phyloP scores from a whole-genome alignment of 2,329 filamentous ascomycete species.

The Arthroderma sp. region DNA sequence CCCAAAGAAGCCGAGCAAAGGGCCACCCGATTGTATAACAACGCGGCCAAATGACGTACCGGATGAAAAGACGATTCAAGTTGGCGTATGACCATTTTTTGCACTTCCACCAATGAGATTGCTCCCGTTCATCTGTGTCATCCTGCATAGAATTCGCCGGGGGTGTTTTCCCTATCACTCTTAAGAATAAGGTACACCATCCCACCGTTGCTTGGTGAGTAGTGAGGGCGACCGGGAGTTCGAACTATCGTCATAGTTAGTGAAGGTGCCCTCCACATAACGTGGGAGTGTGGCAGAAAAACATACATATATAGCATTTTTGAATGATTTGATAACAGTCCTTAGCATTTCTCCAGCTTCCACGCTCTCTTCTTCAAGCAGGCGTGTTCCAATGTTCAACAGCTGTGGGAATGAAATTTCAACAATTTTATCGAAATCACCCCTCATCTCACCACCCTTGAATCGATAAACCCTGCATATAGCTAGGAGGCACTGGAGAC shows the following conservation, averaged over 20 bases:
- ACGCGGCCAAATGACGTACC: constrained; percentile 42
- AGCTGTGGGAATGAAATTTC: constrained; percentile 81
- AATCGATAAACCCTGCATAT: constrained; percentile 94
- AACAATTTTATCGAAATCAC: constrained; percentile 89
- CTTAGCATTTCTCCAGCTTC: constrained; percentile 96
- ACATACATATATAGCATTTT: constrained; percentile 90
- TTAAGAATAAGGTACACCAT: constrained; percentile 92
- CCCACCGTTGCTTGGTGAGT: constrained; percentile 74
- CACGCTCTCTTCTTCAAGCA: constrained; percentile 80
- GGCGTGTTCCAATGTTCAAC: constrained; percentile 71
- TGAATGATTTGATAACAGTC: constrained; percentile 90
- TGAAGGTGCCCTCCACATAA: background rate
- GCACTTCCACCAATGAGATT: constrained; percentile 98
- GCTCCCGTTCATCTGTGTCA: constrained; percentile 71
- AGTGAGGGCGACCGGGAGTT: constrained; percentile 66
- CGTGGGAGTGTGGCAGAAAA: background rate
- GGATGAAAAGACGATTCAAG: constrained; percentile 85
- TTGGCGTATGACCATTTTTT: constrained; percentile 99
- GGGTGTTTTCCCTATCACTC: constrained; percentile 72
- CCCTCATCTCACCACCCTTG: constrained; percentile 69
- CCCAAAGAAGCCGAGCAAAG: background rate
- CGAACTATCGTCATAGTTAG: constrained; percentile 48
- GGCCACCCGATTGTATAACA: constrained; percentile 4
- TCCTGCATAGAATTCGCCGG: constrained; percentile 69
- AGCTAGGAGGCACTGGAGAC: constrained; percentile 82